A percentile compares a stretch with the other conserved stretches of the same genome.
These are phyloP conservation scores for Tolypocladium amazonense DNA, from an alignment of 2,329 filamentous ascomycete genomes.

Conservation along the genomic window DNA sequence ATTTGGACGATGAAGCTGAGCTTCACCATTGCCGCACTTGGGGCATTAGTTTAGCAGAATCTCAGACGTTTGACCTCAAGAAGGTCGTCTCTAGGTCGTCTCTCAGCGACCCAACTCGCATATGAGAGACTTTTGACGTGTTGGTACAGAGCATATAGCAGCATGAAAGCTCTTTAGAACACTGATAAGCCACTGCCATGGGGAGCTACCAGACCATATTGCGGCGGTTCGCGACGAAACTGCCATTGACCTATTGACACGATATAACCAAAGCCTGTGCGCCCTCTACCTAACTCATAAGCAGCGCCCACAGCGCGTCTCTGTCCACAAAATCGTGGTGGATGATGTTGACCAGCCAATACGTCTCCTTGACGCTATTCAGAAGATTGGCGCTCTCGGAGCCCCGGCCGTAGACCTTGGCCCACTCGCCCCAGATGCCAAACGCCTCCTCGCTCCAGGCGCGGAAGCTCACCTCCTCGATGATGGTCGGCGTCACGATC, in stretches of 20 bases:
- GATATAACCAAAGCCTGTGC: not conserved
- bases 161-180: not conserved
- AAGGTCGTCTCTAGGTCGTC: no score
- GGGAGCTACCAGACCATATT: no score
- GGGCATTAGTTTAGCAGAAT: not conserved
- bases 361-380: constrained; percentile 53
- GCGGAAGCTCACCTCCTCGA: constrained; percentile 86
- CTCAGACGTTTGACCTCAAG: not conserved
- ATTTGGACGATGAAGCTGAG: not conserved
- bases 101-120: not conserved
- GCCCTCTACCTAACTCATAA: constrained; percentile 27
- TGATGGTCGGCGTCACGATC: constrained; percentile 92
- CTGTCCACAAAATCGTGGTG: constrained; percentile 67
- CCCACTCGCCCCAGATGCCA: constrained; percentile 92
- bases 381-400: constrained; percentile 64
- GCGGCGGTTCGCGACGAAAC: not conserved
- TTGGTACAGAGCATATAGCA: not conserved
- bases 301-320: constrained; percentile 61
- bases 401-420: constrained; percentile 69
- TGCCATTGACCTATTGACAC: not conserved
- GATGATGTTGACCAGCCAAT: constrained; percentile 87
- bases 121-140: not conserved
- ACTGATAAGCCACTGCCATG: not conserved
- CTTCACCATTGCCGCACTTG: not conserved
- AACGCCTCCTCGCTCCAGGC: constrained; percentile 96